Evolutionary conservation across 306 rosid species (phyloP).

Genomic region (Citrullus colocynthis): DNA sequence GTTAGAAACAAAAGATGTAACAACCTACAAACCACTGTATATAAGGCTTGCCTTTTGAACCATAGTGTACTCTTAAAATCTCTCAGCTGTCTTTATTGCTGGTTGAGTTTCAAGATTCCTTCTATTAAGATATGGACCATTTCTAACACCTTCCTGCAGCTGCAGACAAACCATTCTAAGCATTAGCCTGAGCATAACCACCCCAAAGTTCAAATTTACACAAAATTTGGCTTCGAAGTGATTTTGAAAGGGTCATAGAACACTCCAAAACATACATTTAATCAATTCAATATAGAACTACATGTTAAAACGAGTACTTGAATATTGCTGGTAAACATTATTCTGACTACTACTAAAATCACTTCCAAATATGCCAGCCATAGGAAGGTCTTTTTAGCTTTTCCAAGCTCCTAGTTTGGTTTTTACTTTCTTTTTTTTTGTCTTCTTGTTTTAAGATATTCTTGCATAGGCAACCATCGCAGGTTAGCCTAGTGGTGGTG

Average conservation of each 20-base stretch:
- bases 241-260: too few relatives aligned
- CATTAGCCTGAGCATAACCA: not conserved
- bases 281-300: too few relatives aligned
- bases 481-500: too few relatives aligned
- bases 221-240: not conserved
- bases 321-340: too few relatives aligned
- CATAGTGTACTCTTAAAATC: conserved; percentile 29
- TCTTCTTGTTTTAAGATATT: not conserved
- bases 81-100: conserved; percentile 60
- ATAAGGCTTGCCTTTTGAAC: not conserved
- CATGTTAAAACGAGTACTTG: not conserved
- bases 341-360: too few relatives aligned
- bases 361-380: too few relatives aligned
- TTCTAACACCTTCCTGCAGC: conserved; percentile 59
- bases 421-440: not conserved
- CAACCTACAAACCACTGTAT: not conserved
- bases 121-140: conserved; percentile 58
- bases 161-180: conserved; percentile 20
- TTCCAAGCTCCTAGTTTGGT: not conserved
- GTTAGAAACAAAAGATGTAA: too few relatives aligned
- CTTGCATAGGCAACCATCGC: not conserved
- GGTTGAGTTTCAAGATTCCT: conserved; percentile 65
- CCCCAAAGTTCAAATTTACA: not conserved
- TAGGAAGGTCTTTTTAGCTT: not conserved
- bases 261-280: too few relatives aligned